These are phyloP conservation scores for Aspergillus sp. DNA, from an alignment of 2,329 filamentous ascomycete genomes.

Conservation along the genomic window DNA sequence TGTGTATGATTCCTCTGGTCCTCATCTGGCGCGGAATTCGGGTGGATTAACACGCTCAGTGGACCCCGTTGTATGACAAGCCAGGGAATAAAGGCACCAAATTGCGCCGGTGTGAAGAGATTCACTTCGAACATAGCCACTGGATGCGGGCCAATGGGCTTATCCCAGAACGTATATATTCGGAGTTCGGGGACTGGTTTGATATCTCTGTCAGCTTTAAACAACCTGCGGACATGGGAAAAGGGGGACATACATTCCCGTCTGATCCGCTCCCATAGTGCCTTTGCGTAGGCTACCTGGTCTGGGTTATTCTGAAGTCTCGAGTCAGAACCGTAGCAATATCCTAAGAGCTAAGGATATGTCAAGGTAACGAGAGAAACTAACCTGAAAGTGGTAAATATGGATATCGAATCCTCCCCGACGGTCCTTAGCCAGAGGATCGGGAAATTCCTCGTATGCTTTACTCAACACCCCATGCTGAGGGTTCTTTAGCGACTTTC, in stretches of 20 bases:
- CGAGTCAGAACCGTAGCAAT: neutral
- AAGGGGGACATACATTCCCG: conserved; percentile 64
- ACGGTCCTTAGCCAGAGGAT: conserved; percentile 64
- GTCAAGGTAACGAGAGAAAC: neutral
- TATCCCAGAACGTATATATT: conserved; percentile 75
- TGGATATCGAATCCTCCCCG: conserved; percentile 82
- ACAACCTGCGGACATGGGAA: neutral
- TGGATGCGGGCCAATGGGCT: conserved; percentile 77
- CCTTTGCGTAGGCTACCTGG: conserved; percentile 66
- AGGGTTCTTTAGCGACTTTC: conserved; percentile 74
- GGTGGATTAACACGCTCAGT: conserved; percentile 76
- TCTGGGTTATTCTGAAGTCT: conserved; percentile 52
- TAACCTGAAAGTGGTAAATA: conserved; percentile 72
- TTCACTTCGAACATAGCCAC: conserved; percentile 93
- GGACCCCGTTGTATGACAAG: conserved; percentile 78
- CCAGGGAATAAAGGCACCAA: conserved; percentile 87
- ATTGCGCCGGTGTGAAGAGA: conserved; percentile 79
- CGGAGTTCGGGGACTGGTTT: conserved; percentile 71
- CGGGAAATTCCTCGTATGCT: conserved; percentile 68
- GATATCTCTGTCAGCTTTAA: neutral
- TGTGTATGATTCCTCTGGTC: conserved; percentile 53
- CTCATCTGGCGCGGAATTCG: conserved; percentile 63
- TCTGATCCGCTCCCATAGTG: conserved; percentile 75
- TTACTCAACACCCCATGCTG: conserved; percentile 60
- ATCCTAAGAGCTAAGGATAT: neutral